phyloP scores from a whole-genome alignment of 345 rosid genomes.

The Hirschfeldia incana region DNA sequence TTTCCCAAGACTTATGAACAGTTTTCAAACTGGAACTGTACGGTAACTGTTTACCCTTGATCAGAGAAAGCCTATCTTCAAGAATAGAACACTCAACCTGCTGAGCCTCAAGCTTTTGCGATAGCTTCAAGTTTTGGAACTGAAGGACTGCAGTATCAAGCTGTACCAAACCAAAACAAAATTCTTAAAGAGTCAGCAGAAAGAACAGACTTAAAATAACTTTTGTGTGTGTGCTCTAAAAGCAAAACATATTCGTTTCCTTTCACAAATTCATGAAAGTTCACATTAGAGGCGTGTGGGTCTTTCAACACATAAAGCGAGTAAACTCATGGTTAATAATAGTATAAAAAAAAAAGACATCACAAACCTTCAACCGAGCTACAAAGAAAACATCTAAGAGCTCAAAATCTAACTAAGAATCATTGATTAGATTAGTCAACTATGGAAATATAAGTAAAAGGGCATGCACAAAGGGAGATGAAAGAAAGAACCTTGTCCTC shows the following conservation, averaged over 20 bases:
- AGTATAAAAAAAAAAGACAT: too few species aligned
- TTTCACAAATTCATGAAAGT: not conserved
- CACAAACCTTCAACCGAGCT: too few species aligned
- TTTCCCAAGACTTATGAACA: slow-evolving; percentile 71
- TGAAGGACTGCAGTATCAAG: slow-evolving; percentile 78
- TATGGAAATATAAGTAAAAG: not conserved
- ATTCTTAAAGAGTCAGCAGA: not conserved
- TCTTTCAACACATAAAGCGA: too few species aligned
- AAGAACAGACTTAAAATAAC: too few species aligned
- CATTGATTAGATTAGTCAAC: not conserved
- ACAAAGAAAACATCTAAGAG: not conserved
- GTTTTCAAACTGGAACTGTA: slow-evolving; percentile 57
- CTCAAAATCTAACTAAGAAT: not conserved
- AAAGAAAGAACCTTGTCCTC: slow-evolving; percentile 61
- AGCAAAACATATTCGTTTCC: too few species aligned
- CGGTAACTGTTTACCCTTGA: slow-evolving; percentile 61
- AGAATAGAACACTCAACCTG: slow-evolving; percentile 69
- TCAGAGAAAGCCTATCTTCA: slow-evolving; percentile 56
- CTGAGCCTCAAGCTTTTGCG: slow-evolving; percentile 79
- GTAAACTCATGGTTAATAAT: too few species aligned
- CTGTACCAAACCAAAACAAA: slow-evolving; percentile 44
- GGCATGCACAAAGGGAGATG: slow-evolving; percentile 23
- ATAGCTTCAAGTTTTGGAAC: slow-evolving; percentile 82
- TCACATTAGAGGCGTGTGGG: not conserved
- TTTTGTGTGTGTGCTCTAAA: too few species aligned